Conservation (phyloP, 2,329 filamentous ascomycete genomes). For the Clonostachys byssicola region DNA sequence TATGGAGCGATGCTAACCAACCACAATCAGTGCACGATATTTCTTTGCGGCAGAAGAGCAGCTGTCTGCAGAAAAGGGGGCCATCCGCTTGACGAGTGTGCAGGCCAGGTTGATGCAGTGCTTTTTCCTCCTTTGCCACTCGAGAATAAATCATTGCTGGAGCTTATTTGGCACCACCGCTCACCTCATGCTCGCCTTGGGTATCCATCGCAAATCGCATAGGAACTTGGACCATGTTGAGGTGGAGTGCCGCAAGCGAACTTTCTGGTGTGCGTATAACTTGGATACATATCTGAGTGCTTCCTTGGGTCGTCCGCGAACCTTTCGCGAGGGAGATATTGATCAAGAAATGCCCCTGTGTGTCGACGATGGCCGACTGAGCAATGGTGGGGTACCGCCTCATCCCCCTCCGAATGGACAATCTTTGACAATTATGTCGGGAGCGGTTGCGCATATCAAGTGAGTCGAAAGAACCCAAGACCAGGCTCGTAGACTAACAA, state of each 20-base stretch:
- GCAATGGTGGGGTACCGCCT: background rate
- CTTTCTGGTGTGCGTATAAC: conserved; percentile 63
- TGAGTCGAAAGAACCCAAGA: conserved; percentile 4
- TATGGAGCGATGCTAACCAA: too few relatives aligned
- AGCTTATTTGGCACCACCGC: conserved; percentile 35
- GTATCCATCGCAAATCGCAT: conserved; percentile 29
- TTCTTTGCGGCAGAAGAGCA: conserved; percentile 30
- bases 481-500: background rate
- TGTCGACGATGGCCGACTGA: conserved; percentile 48
- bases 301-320: conserved; percentile 54
- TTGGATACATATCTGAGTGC: conserved; percentile 62
- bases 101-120: conserved; percentile 35
- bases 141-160: conserved; percentile 42
- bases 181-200: conserved; percentile 28
- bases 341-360: conserved; percentile 55
- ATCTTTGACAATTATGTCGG: conserved; percentile 19
- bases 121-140: conserved; percentile 35
- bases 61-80: conserved; percentile 28
- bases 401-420: background rate
- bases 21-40: conserved; percentile 15
- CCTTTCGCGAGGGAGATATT: conserved; percentile 62
- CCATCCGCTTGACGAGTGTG: conserved; percentile 29
- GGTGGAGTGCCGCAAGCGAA: conserved; percentile 30
- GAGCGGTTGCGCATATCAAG: conserved; percentile 25
- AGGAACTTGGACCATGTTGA: conserved; percentile 21